Base-by-base conservation (phyloP, 805 yeast species). In the Saccharomycopsis olivae region DNA sequence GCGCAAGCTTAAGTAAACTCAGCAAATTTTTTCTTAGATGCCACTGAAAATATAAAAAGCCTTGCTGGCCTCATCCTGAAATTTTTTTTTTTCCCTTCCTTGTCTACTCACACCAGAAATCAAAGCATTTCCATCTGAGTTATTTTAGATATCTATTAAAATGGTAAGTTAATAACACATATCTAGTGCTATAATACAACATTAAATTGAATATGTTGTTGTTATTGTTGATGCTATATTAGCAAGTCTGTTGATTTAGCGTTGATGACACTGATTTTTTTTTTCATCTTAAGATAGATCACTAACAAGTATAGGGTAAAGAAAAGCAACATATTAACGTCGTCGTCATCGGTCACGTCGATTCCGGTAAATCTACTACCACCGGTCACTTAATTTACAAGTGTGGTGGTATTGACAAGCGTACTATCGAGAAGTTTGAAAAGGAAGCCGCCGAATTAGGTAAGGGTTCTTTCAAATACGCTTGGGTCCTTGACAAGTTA, bases 311-410 rank as follows among this genome's bases (percentile, higher is more conserved):
- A 23, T 11, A 63, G 94, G 95, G 95, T 79, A 86, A 86, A 73
- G 95, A 78, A 64, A 88, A 89, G 82, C 63, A 75, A 72, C 97
- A 89, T 84, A 84, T 89, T 77, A 89, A 89, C 95, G 94, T 89
- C 75, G 98, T 92, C 71, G 97, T 92, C 68, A 89, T 89, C 71
- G 98, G 97, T 73, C 97, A 89, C 95, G 97, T 92, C 96, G 97
- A 89, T 75, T 88, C 96, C 62, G 89, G 89, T 74, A 83, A 84
- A 76, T 89, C 96, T 53, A 88, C 97, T 66, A 89, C 96, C 72
- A 88, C 97, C 68, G 96, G 96, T 73, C 96, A 88, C 81, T 83
- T 88, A 73, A 87, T 88, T 66, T 88, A 68, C 94, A 87, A 87
- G 89, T 88, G 96, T 77, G 96, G 96, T 83, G 96, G 94, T 81